Evolutionary conservation across 225 moss, liverwort and hornwort species (phyloP), one percentile per base, ranked within the genome.

Genomic region (Physcomitrium patens): DNA sequence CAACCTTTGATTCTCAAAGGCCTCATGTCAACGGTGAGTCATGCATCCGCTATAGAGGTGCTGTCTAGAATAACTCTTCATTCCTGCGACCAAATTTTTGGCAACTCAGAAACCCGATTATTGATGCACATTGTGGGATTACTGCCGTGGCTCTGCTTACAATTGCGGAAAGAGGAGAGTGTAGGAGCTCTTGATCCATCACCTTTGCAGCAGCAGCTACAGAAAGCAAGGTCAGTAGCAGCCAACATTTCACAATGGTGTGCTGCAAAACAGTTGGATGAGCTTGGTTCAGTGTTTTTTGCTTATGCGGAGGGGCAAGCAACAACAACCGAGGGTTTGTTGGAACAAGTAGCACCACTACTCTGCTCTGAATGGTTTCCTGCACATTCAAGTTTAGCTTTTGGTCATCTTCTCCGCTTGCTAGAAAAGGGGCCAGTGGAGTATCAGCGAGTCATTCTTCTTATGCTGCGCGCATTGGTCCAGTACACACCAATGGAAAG

Each of bases 1-100:
- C 99, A 99, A 64, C 95, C 99, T 22, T 80, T 99, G 74, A 95
- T 99, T 51, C 77, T 99, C 49, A 99, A 99, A 78, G 99, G 99
- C 46, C 95, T 99, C 18, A 95, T 99, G 93, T 99, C 99, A 53
- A 95, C 91, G 45, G 99, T 99, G 42, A 99, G 99, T 82, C 99
- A 99, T 91, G 93, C 99, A 63, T 99, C 99, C 54, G 99, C 95
- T n/a, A 95, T 99, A 45, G 99, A 99, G 82, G 99, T 99, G 65
- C 85, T 99, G 60, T 99, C 95, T 14, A 88, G 95, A 71, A 99
- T 99, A 67, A 99, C 99, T 63, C 76, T 99, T 52, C 91, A 93
- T 85, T 95, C 99, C 4, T 95, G 99, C 78, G 99, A 99, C 77
- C 91, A 93, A 63, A 99, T 99, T 76, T 99, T 99, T 82, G 99